Evolutionary conservation across 805 yeast species (phyloP), one percentile per base, ranked within the genome.

Genomic region (Ogataea philodendri): DNA sequence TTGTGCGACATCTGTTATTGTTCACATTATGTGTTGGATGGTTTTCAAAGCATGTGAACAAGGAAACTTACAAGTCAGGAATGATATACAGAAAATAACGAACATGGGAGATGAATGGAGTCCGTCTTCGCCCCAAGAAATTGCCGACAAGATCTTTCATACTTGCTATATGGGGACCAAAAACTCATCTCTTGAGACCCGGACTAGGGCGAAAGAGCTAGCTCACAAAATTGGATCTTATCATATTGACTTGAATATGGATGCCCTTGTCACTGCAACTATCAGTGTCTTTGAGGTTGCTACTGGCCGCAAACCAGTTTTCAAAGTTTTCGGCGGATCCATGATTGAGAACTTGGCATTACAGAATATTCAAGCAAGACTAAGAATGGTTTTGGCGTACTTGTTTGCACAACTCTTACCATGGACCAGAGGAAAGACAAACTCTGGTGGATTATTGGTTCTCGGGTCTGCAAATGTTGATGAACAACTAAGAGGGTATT

Each of bases 401-500:
- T 61, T 94, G 20, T 88, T 93, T 70, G 97, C 99, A 0, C 95
- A 90, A 53, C 64, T 93, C 26, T 67, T 93, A 36, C 98, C 99
- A 5, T 93, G 97, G 97, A 84, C 87, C 11, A 72, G 98, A 49
- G 81, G 82, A 6, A 63, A 76, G 30, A 67, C 72, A 14, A 66
- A 71, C 30, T 72, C 79, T 15, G 87, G 87, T 3, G 97, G 97
- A 0, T 62, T 93, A 32, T 67, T 93, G 24, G 99, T 93, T 6
- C 69, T 93, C 32, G 98, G 98, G 1, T 82, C 95, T 54, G 97
- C 97, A 3, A 93, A 93, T 57, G 98, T 93, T 9, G 99, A 93
- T 62, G 99, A 93, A 59, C 88, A 96, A 51, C 66, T 93, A 41
- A 70, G 99, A 42, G 99, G 99, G 0, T 93, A 93, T 54, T 68